These are phyloP conservation scores for Wickerhamomyces hampshirensis DNA, from an alignment of 805 yeast genomes.

Conservation along the genomic window DNA sequence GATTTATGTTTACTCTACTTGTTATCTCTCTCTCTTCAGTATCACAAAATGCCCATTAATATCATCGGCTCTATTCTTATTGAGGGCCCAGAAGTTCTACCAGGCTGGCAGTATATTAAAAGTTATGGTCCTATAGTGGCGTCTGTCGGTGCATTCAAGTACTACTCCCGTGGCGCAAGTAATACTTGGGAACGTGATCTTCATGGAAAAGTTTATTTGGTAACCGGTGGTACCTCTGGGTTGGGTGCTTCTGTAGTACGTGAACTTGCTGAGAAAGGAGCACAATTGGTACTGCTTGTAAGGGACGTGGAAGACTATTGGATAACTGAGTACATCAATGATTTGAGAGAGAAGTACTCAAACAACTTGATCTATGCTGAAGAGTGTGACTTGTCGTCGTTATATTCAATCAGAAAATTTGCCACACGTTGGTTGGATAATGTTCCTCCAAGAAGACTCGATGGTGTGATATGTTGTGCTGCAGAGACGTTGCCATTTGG, in stretches of 20 bases:
- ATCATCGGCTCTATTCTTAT: slow-evolving; percentile 61
- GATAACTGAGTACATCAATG: slow-evolving; percentile 76
- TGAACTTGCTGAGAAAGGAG: slow-evolving; percentile 77
- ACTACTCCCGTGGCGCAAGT: slow-evolving; percentile 70
- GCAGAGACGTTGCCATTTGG: slow-evolving; percentile 76
- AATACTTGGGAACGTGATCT: slow-evolving; percentile 92
- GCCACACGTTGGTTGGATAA: slow-evolving; percentile 95
- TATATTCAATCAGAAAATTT: slow-evolving; percentile 76
- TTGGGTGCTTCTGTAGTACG: slow-evolving; percentile 72
- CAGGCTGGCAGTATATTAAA: slow-evolving; percentile 63
- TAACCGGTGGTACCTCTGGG: slow-evolving; percentile 95
- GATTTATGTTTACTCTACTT: no score
- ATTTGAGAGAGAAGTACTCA: slow-evolving; percentile 61
- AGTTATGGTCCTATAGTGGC: slow-evolving; percentile 52
- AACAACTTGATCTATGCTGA: slow-evolving; percentile 88
- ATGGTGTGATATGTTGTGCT: slow-evolving; percentile 86
- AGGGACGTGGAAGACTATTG: slow-evolving; percentile 63
- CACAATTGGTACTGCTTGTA: slow-evolving; percentile 75
- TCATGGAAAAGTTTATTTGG: slow-evolving; percentile 80
- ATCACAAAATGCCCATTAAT: slow-evolving; percentile 81
- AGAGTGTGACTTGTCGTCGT: slow-evolving; percentile 71
- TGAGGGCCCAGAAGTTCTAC: slow-evolving; percentile 73
- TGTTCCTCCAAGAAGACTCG: slow-evolving; percentile 84
- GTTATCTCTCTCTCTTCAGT: no score
- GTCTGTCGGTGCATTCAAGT: slow-evolving; percentile 48